Percentiles rank a stretch among this genome's conserved stretches.
These are phyloP conservation scores for Scleromitrula shiraiana DNA, from an alignment of 2,329 filamentous ascomycete species.

Conservation along the genomic window DNA sequence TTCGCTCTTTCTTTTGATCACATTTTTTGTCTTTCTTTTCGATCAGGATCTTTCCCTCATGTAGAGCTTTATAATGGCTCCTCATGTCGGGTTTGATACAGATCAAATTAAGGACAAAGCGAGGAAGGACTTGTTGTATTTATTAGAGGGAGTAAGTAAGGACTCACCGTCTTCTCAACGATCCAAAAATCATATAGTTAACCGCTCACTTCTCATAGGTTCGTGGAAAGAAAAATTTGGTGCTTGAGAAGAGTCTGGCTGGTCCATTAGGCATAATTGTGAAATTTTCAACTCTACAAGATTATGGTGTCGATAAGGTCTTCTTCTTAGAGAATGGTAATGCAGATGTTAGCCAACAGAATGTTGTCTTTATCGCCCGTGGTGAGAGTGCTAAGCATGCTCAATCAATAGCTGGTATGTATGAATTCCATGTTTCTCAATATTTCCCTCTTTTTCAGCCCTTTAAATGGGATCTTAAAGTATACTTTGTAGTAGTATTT, in stretches of 20 bases:
- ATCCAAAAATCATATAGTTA: constrained; percentile 24
- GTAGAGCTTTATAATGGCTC: constrained; percentile 58
- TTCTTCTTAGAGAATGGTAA: constrained; percentile 96
- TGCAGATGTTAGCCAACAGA: constrained; percentile 87
- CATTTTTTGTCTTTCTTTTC: too few relatives aligned
- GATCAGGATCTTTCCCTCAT: constrained; percentile 30
- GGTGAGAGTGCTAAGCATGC: constrained; percentile 83
- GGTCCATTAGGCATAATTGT: constrained; percentile 85
- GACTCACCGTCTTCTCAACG: constrained; percentile 16
- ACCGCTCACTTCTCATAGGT: constrained; percentile 50
- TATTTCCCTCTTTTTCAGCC: neutral
- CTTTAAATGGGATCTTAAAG: constrained; percentile 44
- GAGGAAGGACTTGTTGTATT: constrained; percentile 78
- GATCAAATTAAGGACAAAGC: constrained; percentile 73
- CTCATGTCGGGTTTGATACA: constrained; percentile 62
- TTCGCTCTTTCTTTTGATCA: too few relatives aligned
- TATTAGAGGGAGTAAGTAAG: constrained; percentile 86
- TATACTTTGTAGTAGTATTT: constrained; percentile 48
- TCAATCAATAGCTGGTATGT: constrained; percentile 75
- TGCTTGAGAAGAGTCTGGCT: constrained; percentile 84
- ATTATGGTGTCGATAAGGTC: constrained; percentile 96
- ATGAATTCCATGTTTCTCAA: constrained; percentile 14
- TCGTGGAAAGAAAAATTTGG: constrained; percentile 95
- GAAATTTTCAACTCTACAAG: constrained; percentile 90
- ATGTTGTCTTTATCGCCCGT: constrained; percentile 87